A percentile compares a stretch with the other conserved stretches of the same genome.
These are phyloP conservation scores for Metarhizium brunneum DNA, from an alignment of 2,329 filamentous ascomycete genomes.

Conservation along the genomic window DNA sequence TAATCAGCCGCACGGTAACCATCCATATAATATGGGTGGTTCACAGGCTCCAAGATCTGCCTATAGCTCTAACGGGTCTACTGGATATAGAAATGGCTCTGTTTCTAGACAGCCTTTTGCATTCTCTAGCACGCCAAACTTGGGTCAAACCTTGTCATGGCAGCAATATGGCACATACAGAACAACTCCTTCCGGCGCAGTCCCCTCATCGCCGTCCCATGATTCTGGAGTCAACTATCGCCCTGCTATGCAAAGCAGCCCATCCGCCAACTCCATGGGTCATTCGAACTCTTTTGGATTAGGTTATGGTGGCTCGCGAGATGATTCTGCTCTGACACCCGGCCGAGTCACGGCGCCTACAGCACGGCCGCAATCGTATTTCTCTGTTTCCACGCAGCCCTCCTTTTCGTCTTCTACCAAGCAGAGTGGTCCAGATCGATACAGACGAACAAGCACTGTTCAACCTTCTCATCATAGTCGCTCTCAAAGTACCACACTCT, in stretches of 20 bases:
- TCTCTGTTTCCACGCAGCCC: slow-evolving; percentile 34
- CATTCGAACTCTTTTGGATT: slow-evolving; percentile 27
- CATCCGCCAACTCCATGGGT: slow-evolving; percentile 30
- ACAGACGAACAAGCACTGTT: slow-evolving; percentile 56
- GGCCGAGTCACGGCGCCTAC: slow-evolving; percentile 30
- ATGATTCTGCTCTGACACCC: slow-evolving; percentile 40
- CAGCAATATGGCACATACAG: slow-evolving; percentile 39
- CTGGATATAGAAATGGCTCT: slow-evolving; percentile 45
- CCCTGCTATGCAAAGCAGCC: slow-evolving; percentile 21
- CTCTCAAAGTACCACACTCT: slow-evolving; percentile 26
- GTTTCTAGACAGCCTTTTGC: slow-evolving; percentile 66
- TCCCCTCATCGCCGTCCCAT: slow-evolving; percentile 23
- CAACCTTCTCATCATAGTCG: slow-evolving; percentile 23
- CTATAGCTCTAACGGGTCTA: slow-evolving; percentile 22
- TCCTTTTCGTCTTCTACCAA: slow-evolving; percentile 30
- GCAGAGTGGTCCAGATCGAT: slow-evolving; percentile 62
- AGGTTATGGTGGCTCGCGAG: slow-evolving; percentile 34
- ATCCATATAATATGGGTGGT: slow-evolving; percentile 37
- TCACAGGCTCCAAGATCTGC: slow-evolving; percentile 22
- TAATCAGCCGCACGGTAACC: slow-evolving; percentile 38
- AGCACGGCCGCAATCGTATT: slow-evolving; percentile 33
- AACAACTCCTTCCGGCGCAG: slow-evolving; percentile 35
- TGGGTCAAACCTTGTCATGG: slow-evolving; percentile 46
- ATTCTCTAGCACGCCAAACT: slow-evolving; percentile 60
- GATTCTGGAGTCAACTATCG: slow-evolving; percentile 15